These are phyloP conservation scores for Thermothelomyces thermophilus DNA, from an alignment of 2,329 filamentous ascomycete species.

Conservation along the genomic window DNA sequence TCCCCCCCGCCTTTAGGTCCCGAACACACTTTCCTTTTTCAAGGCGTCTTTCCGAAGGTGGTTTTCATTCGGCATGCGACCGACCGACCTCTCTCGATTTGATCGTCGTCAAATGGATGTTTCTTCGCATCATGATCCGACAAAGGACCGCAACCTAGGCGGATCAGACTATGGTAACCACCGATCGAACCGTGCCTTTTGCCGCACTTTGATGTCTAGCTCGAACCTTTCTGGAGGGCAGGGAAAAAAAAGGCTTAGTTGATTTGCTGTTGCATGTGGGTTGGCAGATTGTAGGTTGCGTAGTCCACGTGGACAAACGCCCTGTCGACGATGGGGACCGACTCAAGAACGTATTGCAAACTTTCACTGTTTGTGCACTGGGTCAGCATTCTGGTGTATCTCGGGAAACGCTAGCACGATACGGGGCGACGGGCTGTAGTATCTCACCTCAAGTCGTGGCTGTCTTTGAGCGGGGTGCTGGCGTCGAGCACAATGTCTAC, in stretches of 20 bases:
- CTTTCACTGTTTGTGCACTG: slow-evolving; percentile 46
- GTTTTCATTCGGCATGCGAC: no score
- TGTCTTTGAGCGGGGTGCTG: slow-evolving; percentile 67
- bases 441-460: slow-evolving; percentile 61
- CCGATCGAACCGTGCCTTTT: no score
- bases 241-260: background rate
- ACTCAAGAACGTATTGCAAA: slow-evolving; percentile 78
- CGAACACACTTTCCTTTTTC: no score
- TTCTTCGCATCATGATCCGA: no score
- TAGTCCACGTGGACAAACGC: slow-evolving; percentile 65
- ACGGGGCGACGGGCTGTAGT: background rate
- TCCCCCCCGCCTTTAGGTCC: no score
- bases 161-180: no score
- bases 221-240: no score
- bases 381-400: background rate
- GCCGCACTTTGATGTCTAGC: no score
- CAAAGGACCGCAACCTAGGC: no score
- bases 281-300: slow-evolving; percentile 54
- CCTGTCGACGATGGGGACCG: slow-evolving; percentile 69
- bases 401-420: background rate
- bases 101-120: no score
- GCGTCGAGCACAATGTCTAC: slow-evolving; percentile 81
- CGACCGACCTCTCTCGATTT: no score
- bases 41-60: no score
- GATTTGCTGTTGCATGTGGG: slow-evolving; percentile 46